phyloP scores from a whole-genome alignment of 129 eudicot species.

The Heracleum sosnowskyi region DNA sequence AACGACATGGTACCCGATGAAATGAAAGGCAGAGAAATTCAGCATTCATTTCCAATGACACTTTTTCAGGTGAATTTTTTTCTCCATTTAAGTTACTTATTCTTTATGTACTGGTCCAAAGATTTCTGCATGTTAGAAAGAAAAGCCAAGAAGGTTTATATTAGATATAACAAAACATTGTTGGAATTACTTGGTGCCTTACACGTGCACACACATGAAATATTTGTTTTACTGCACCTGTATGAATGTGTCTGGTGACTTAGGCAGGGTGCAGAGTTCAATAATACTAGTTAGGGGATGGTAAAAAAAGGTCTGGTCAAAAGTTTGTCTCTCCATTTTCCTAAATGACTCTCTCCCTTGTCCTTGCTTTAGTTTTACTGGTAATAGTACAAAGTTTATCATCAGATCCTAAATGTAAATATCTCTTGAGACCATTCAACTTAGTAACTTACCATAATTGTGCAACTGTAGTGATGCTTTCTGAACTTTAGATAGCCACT shows the following conservation, averaged over 20 bases:
- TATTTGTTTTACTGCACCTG: background rate
- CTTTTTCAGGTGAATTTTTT: conserved; percentile 60
- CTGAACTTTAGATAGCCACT: background rate
- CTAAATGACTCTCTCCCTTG: background rate
- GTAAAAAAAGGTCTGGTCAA: background rate
- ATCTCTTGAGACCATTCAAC: background rate
- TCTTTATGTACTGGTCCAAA: background rate
- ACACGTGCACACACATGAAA: background rate
- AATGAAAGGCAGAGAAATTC: conserved; percentile 87
- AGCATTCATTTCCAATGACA: conserved; percentile 78
- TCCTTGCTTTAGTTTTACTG: background rate
- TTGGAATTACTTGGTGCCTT: background rate
- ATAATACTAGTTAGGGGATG: background rate
- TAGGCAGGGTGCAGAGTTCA: background rate
- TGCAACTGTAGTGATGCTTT: background rate
- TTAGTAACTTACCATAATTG: background rate
- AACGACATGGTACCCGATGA: conserved; percentile 73
- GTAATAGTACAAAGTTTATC: background rate
- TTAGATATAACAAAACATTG: background rate
- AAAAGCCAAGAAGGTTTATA: background rate
- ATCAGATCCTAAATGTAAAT: background rate
- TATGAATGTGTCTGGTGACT: background rate
- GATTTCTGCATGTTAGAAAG: background rate
- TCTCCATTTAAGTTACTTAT: conserved; percentile 1
- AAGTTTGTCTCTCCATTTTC: background rate